Conservation (phyloP, 345 rosid species). For the Gossypium stocksii region DNA sequence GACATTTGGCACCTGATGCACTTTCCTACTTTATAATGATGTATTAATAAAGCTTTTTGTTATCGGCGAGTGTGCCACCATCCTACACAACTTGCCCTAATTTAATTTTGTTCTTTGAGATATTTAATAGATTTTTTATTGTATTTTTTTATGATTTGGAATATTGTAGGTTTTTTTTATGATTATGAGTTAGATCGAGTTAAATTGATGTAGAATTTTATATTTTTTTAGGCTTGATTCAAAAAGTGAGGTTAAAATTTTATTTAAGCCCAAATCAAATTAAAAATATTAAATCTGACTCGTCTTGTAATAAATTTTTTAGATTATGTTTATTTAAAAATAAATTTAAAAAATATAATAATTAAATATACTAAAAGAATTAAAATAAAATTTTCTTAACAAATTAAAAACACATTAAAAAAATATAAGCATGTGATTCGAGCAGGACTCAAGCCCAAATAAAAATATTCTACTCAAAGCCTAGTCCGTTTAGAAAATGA, state of each 20-base stretch:
- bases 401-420: no score
- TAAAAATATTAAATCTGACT: no score
- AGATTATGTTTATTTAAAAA: no score
- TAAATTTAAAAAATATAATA: no score
- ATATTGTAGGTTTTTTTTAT: no score
- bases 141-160: no score
- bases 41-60: not conserved
- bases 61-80: not conserved
- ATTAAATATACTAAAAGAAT: accelerated
- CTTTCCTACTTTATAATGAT: not conserved
- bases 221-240: accelerated
- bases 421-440: no score
- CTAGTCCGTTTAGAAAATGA: accelerated
- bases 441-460: accelerated
- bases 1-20: not conserved
- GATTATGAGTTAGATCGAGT: no score
- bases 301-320: accelerated
- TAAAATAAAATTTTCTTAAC: no score
- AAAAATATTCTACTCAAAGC: no score
- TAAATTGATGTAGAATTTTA: no score
- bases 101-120: not conserved
- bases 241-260: no score
- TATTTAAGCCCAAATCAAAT: accelerated
- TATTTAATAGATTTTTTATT: not conserved
- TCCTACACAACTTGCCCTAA: not conserved